Conservation (phyloP, 192 early-diverging fungal genomes). For the Mortierella hygrophila region DNA sequence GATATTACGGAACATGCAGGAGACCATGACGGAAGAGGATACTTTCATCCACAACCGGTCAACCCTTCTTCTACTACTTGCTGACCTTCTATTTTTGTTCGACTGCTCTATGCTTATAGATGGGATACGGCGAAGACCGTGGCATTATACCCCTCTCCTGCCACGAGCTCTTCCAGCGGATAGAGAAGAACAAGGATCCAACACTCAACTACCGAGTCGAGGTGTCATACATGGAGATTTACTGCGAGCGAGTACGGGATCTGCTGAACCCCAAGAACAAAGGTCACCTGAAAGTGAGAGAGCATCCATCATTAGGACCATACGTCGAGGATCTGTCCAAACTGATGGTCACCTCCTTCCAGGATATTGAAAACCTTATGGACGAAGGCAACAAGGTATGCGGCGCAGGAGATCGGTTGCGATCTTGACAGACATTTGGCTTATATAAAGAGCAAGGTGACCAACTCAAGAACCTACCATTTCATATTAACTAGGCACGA, state of each 20-base stretch:
- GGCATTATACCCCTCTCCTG: conserved; percentile 92
- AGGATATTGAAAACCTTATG: conserved; percentile 81
- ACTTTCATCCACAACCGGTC: background rate
- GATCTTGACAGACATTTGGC: background rate
- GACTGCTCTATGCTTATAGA: conserved; percentile 45
- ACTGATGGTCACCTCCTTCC: conserved; percentile 81
- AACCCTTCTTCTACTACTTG: background rate
- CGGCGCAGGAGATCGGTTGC: background rate
- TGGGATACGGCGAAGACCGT: conserved; percentile 80
- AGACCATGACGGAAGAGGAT: background rate
- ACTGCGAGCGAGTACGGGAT: conserved; percentile 88
- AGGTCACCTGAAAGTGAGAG: conserved; percentile 81
- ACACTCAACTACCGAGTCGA: conserved; percentile 73
- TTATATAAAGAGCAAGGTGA: background rate
- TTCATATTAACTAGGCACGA: conserved; percentile 64
- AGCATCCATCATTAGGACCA: conserved; percentile 83
- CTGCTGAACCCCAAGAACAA: conserved; percentile 81
- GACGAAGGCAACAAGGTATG: conserved; percentile 83
- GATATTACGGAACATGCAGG: background rate
- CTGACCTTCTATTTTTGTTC: background rate
- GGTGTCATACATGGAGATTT: conserved; percentile 94
- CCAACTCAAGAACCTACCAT: background rate
- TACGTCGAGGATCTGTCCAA: conserved; percentile 95
- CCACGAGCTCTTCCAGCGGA: conserved; percentile 80
- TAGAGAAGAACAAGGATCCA: conserved; percentile 59